A percentile compares a stretch with the other conserved stretches of the same genome.
Evolutionary conservation across 225 moss, liverwort and hornwort species (phyloP).

Genomic region (Antitrichia curtipendula): DNA sequence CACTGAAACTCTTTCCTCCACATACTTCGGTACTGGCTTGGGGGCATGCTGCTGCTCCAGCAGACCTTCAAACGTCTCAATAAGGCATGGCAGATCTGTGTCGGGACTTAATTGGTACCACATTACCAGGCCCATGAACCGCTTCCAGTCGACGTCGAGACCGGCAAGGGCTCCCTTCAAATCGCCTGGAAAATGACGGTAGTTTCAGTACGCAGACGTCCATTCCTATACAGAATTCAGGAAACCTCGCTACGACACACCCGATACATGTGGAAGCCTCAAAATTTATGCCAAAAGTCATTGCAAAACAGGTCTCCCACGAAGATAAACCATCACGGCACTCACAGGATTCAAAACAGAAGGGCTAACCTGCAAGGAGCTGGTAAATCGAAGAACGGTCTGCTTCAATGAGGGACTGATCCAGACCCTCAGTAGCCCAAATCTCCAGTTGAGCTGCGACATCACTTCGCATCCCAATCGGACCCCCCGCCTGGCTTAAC

Average conservation of each 20-base stretch:
- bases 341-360: not conserved
- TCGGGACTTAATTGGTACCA: slow-evolving; percentile 82
- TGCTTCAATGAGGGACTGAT: slow-evolving; percentile 63
- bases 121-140: slow-evolving; percentile 83
- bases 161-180: slow-evolving; percentile 50
- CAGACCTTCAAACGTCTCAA: slow-evolving; percentile 55
- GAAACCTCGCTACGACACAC: not conserved
- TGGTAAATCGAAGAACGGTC: slow-evolving; percentile 64
- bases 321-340: not conserved
- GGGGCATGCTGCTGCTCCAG: slow-evolving; percentile 45
- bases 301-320: not conserved
- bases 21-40: slow-evolving; percentile 70
- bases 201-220: not conserved
- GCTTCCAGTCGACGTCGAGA: slow-evolving; percentile 67
- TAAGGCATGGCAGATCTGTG: slow-evolving; percentile 45
- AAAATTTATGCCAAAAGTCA: not conserved
- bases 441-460: slow-evolving; percentile 63
- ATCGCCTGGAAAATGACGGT: slow-evolving; percentile 43
- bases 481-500: slow-evolving; percentile 79
- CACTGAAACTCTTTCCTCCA: slow-evolving; percentile 41
- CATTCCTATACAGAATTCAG: not conserved
- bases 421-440: slow-evolving; percentile 74
- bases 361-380: slow-evolving; percentile 60
- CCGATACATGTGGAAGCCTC: not conserved
- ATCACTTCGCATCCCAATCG: slow-evolving; percentile 56